phyloP scores from a whole-genome alignment of 768 basidiomycete species.

The Rhodotorula paludigena region DNA sequence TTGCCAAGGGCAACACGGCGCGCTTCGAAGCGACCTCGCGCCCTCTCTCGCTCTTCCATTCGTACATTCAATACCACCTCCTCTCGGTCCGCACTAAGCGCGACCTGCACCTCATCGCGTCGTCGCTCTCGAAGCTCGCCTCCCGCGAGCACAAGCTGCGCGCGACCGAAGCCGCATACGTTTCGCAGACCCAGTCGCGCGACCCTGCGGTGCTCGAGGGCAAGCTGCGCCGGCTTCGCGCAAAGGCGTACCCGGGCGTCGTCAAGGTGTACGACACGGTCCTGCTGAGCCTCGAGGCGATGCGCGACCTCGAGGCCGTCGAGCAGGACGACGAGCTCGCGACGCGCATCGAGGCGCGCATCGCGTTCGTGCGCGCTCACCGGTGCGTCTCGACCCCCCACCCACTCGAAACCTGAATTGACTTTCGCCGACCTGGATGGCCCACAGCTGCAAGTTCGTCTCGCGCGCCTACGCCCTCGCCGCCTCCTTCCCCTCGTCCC shows the following conservation, averaged over 20 bases:
- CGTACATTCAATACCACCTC: conserved; percentile 80
- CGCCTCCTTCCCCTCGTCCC: conserved; percentile 59
- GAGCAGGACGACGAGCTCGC: conserved; percentile 82
- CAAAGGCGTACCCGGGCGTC: conserved; percentile 72
- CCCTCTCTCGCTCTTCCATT: conserved; percentile 68
- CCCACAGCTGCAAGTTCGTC: conserved; percentile 64
- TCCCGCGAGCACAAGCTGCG: conserved; percentile 27
- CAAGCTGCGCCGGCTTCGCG: conserved; percentile 57
- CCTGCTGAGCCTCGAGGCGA: conserved; percentile 75
- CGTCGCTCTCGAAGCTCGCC: conserved; percentile 17
- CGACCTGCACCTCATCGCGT: conserved; percentile 71
- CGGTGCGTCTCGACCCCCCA: conserved; percentile 52
- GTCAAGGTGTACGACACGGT: conserved; percentile 80
- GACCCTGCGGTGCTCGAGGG: conserved; percentile 46
- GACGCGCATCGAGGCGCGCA: conserved; percentile 67
- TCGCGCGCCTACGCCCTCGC: conserved; percentile 62
- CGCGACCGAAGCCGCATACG: conserved; percentile 29
- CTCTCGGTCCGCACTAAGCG: conserved; percentile 81
- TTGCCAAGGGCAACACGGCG: conserved; percentile 42
- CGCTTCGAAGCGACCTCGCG: conserved; percentile 37
- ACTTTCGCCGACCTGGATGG: too few species aligned
- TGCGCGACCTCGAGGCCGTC: conserved; percentile 74
- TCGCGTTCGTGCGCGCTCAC: conserved; percentile 57
- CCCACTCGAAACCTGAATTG: too few species aligned
- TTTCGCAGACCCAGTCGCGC: conserved; percentile 37